phyloP scores from a whole-genome alignment of 768 basidiomycete species.

The Strobilomyces dryophilus region DNA sequence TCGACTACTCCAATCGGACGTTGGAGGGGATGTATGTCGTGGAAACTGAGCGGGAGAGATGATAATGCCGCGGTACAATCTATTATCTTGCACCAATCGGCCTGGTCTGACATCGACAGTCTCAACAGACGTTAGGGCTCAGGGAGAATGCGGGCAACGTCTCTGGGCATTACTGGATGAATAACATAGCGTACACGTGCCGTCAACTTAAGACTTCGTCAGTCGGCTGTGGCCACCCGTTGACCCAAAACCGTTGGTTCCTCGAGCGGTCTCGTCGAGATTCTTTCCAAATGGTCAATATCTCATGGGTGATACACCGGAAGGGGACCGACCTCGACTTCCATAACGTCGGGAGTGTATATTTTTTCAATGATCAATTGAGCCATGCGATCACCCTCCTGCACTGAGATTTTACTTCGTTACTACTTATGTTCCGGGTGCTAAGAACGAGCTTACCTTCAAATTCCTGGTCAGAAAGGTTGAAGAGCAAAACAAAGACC shows the following conservation, averaged over 20 bases:
- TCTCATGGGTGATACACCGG: background rate
- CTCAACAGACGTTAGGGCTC: background rate
- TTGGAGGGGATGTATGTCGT: conserved; percentile 58
- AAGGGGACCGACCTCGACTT: conserved; percentile 62
- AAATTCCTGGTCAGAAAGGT: conserved; percentile 87
- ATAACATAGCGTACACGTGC: conserved; percentile 4
- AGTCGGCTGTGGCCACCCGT: conserved; percentile 80
- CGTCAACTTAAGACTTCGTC: conserved; percentile 14
- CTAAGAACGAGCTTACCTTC: conserved; percentile 45
- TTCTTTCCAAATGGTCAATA: conserved; percentile 43
- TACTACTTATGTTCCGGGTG: background rate
- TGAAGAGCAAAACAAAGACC: conserved; percentile 90
- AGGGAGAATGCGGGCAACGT: background rate
- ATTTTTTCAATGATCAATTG: conserved; percentile 93
- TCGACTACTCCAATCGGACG: conserved; percentile 48
- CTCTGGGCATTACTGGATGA: background rate
- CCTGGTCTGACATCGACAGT: background rate
- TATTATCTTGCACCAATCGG: background rate
- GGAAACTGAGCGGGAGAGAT: conserved; percentile 38
- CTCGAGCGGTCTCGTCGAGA: conserved; percentile 82
- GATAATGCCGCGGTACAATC: conserved; percentile 5
- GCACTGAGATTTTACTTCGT: conserved; percentile 45
- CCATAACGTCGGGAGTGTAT: conserved; percentile 76
- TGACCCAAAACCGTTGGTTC: conserved; percentile 87
- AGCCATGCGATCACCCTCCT: conserved; percentile 92